Base-by-base conservation (phyloP, 2,329 filamentous ascomycete species). In the Phialophora tarda region DNA sequence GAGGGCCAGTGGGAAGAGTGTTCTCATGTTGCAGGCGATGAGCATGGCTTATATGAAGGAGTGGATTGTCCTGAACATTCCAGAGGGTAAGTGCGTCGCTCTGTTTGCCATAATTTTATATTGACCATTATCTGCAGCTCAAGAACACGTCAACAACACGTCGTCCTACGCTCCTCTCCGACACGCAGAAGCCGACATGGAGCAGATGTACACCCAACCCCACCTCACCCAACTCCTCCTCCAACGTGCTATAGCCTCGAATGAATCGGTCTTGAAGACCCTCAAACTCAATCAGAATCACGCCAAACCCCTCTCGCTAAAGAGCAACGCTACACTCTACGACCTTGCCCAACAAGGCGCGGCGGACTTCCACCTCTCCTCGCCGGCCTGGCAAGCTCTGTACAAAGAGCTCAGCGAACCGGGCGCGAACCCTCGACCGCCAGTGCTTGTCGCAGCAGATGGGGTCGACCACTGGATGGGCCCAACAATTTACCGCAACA, bases 21-120 rank as follows among this genome's bases (percentile, higher is more conserved):
- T 95, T 73, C 80, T 96, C 74, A 78, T 96, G 74, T 82, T 97
- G 54, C 93, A 98, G 80, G 91, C 90, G 47, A 87, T 96, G 85
- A 83, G 90, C 21, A 89, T 93, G 78, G 94, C 88, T 1, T 88
- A 94, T 71, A 77, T 93, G 74, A 92, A 92, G 77, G 85, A 90
- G 30, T 98, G 93, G 92, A 84, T 97, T 53, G 93, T 98, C 55
- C 84, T 99, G 65, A 90, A 91, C 75, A 85, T 98, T 59, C 93
- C 95, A 44, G 93, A 99, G 81, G 91, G 93, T 96, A 83, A 73
- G 84, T 74, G 4, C n/a, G 47, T 30, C 23, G 41, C 54, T 34
- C 75, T 62, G 76, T 62, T 56, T 26, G n/a, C 38, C 38, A 30
- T n/a, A 26, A 10, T 38, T 5, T 34, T n/a, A 48, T 21, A 28